These are phyloP conservation scores for Cyclotella cryptica DNA, from an alignment of 108 stramenopile genomes.

Conservation along the genomic window DNA sequence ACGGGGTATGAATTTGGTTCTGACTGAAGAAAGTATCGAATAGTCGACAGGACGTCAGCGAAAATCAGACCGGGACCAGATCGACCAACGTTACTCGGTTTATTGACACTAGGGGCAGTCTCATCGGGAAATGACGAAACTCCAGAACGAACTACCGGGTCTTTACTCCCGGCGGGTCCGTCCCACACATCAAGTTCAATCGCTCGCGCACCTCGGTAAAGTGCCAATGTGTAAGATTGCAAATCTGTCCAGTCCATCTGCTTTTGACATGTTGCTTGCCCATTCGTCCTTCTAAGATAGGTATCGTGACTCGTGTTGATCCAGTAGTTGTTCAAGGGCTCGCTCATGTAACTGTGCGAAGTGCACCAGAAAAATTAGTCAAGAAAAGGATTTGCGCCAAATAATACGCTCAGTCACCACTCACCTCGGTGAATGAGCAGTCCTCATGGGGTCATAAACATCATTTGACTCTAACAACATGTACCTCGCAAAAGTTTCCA, in stretches of 20 bases:
- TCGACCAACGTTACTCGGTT: conserved; percentile 1
- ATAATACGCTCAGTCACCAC: conserved; percentile 6
- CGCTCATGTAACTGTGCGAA: conserved; percentile 78
- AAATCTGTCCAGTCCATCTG: conserved; percentile 44
- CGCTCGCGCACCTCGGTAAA: conserved; percentile 81
- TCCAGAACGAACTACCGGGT: conserved; percentile 54
- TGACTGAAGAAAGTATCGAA: conserved; percentile 57
- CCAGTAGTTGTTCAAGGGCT: conserved; percentile 91
- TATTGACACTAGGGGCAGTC: conserved; percentile 12
- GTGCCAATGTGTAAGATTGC: conserved; percentile 68
- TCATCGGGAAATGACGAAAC: conserved; percentile 26
- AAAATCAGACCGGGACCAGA: conserved; percentile 31
- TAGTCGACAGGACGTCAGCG: conserved; percentile 53
- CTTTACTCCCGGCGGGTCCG: conserved; percentile 47
- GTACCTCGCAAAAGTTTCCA: conserved; percentile 60
- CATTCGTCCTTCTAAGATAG: conserved; percentile 64
- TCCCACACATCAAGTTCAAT: conserved; percentile 97
- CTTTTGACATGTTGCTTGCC: conserved; percentile 18
- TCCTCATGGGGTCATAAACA: conserved; percentile 64
- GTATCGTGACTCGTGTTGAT: conserved; percentile 94
- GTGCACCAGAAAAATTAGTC: background rate
- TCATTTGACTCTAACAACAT: conserved; percentile 73
- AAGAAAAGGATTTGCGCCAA: background rate
- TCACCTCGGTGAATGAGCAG: conserved; percentile 32
- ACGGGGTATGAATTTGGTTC: conserved; percentile 83